Evolutionary conservation across 352 stramenopile species (phyloP).

Genomic region (Thraustotheca clavata): DNA sequence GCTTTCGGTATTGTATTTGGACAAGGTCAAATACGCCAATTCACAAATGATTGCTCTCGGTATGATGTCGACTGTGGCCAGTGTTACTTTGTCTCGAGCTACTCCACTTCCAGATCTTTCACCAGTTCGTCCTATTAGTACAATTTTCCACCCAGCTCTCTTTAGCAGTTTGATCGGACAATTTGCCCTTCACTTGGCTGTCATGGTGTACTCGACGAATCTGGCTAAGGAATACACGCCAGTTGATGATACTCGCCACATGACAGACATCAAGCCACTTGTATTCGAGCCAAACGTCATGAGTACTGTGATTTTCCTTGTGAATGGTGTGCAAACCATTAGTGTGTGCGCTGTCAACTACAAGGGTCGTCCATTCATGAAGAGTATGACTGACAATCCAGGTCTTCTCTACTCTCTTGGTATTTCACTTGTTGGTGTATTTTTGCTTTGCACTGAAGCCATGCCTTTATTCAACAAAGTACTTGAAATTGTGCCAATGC

Average conservation of each 20-base stretch:
- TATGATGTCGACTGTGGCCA: conserved; percentile 81
- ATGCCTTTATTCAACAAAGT: conserved; percentile 90
- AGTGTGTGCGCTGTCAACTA: conserved; percentile 99
- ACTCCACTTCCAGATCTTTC: conserved; percentile 93
- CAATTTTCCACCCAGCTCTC: conserved; percentile 93
- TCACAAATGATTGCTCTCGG: conserved; percentile 89
- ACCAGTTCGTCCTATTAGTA: conserved; percentile 86
- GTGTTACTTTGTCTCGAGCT: conserved; percentile 81
- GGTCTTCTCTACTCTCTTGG: conserved; percentile 90
- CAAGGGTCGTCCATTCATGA: conserved; percentile 97
- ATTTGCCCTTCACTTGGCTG: conserved; percentile 92
- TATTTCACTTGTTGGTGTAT: conserved; percentile 77
- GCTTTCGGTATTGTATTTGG: conserved; percentile 96
- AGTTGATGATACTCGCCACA: conserved; percentile 64
- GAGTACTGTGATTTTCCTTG: conserved; percentile 97
- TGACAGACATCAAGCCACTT: conserved; percentile 51
- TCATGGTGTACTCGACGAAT: conserved; percentile 90
- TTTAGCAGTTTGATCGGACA: conserved; percentile 93
- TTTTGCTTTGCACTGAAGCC: conserved; percentile 88
- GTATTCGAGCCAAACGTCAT: conserved; percentile 97
- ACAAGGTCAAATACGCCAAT: conserved; percentile 99
- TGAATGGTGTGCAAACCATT: conserved; percentile 91
- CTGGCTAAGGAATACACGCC: conserved; percentile 86
- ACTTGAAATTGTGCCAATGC: conserved; percentile 89
- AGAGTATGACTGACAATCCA: conserved; percentile 95